Evolutionary conservation across 192 early-diverging fungal genomes (phyloP), one percentile per base, ranked within the genome.

Genomic region (Mortierella alpina): DNA sequence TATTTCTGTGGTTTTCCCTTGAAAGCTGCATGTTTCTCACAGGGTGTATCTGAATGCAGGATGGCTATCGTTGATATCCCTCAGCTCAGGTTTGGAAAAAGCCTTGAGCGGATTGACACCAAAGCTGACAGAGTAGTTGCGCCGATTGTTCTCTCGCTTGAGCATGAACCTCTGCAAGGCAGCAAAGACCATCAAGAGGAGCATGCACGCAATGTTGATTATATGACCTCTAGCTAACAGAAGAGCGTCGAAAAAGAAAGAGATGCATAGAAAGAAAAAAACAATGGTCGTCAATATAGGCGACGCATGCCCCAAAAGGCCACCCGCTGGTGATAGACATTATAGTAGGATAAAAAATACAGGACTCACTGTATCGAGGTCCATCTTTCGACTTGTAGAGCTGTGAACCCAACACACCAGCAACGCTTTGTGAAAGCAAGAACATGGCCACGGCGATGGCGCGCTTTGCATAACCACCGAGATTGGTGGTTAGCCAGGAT

Each of bases 401-500:
- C 18, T 70, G 67, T 6, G 75, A 47, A 7, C 68, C 75, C 2
- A 66, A 22, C 5, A 70, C 56, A 20, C 75, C 68, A 8, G 62
- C 63, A 8, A 78, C 22, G 22, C 75, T 70, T 2, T 68, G 70
- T 5, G 68, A 70, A 6, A 78, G 13, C 18, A 71, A 23, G 57
- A 66, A 78, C 63, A 78, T 65, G 12, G 68, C 68, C 7, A 78
- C 58, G n/a, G 75, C 31, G 18, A 66, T 57, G 3, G 55, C 67
- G 0, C 75, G 67, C 14, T 78, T 78, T 0, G 75, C 67, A 31
- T 78, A 71, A 0, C 75, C 75, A 18, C 75, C 75, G 4, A 78
- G 31, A 48, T 78, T 78, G 3, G 75, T 78, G n/a, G 75, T 78
- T 44, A 78, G 12, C 75, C 75, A 78, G 4, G 75, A 66, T 0